Conservation (phyloP, 768 basidiomycete species). For the Agaricus sinodeliciosus region DNA sequence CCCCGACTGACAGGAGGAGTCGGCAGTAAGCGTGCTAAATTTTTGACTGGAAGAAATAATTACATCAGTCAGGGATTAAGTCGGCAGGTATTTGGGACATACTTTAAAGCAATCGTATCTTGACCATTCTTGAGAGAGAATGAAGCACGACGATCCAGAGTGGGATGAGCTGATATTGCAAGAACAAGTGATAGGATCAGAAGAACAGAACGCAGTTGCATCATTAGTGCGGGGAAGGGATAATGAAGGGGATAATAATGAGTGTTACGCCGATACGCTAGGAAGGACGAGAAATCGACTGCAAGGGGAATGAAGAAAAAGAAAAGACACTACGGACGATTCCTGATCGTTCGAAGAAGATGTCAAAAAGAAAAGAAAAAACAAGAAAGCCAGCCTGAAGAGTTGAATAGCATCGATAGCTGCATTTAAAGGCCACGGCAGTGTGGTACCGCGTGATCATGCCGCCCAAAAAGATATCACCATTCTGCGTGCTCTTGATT, state of each 20-base stretch:
- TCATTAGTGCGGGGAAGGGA: not conserved
- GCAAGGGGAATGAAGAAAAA: constrained; percentile 2
- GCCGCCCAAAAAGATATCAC: not conserved
- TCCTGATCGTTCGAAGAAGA: constrained; percentile 17
- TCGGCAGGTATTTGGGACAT: constrained; percentile 10
- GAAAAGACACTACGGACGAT: constrained; percentile 16
- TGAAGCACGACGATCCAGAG: constrained; percentile 19
- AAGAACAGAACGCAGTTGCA: constrained; percentile 34
- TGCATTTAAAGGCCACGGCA: constrained; percentile 32
- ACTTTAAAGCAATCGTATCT: constrained; percentile 37
- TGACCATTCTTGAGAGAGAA: constrained; percentile 33
- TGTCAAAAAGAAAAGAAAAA: constrained; percentile 9
- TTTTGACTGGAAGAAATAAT: constrained; percentile 19
- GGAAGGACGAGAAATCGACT: constrained; percentile 14
- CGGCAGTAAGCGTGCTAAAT: constrained; percentile 26
- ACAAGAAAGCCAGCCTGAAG: constrained; percentile 5
- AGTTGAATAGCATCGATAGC: constrained; percentile 9
- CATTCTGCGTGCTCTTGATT: not conserved
- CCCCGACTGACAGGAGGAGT: constrained; percentile 29
- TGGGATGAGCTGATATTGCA: constrained; percentile 27
- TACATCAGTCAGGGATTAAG: not conserved
- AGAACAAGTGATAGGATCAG: constrained; percentile 26
- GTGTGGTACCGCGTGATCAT: not conserved
- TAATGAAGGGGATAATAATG: not conserved
- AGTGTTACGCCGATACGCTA: constrained; percentile 5